Base-by-base conservation (phyloP, 164 flowering plant genomes). In the Magnolia kwangsiensis region DNA sequence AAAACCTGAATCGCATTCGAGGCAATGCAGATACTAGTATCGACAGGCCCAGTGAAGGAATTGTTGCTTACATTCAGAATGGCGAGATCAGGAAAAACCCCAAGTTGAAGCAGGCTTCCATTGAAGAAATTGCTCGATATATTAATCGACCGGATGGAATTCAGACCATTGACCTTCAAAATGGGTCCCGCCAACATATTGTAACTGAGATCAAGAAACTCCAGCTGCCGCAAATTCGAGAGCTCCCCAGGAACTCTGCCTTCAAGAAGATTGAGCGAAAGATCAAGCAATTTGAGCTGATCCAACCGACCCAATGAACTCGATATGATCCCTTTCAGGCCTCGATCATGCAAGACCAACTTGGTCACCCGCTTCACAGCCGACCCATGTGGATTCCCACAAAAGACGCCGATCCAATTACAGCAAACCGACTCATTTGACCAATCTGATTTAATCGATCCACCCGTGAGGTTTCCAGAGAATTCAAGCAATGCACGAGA, bases 361-460 rank as follows among this genome's bases (percentile, higher is more conserved):
- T 11, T 78, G 18, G 66, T 78, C 67, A 94, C 97, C 82, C 89
- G 84, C 27, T 74, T 74, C 4, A 76, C 37, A 74, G 63, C 67
- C 1, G 84, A 78, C 1, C 51, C 75, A 74, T 77, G 79, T 31
- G 20, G 78, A 27, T 24, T 67, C 77, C 74, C 76, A 79, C 97
- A 94, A 9, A 71, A 31, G 74, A 94, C 89, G 74, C 97, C 98
- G 69, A 87, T 87, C 97, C 98, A 94, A n/a, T 82, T 9, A 76
- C 97, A 94, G 83, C 98, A 94, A 72, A 55, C 45, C 8, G 86
- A 73, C 0, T 63, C 83, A 72, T 83, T 68, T 0, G 82, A 80
- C 95, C 95, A 91, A 2, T 83, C 27, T 7, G 83, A 75, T 68
- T 82, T 55, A 67, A 89, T 79, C 10, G 89, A 83, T 49, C 90